Evolutionary conservation across 805 yeast species (phyloP), one percentile per base, ranked within the genome.

Genomic region (Cyberlindnera xishuangbannaensis): DNA sequence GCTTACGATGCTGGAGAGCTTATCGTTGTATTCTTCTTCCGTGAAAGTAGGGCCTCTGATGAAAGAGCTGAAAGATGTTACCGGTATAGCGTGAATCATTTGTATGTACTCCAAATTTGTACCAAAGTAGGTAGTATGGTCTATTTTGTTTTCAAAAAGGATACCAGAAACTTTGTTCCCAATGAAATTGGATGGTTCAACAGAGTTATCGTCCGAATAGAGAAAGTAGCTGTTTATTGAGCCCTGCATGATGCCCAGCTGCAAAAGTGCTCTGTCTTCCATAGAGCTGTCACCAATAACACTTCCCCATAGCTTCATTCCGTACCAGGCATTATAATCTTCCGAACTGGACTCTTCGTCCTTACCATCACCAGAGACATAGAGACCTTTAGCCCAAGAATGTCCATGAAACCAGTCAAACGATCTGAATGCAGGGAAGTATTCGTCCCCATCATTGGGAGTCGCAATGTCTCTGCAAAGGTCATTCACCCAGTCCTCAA

Each of bases 341-440:
- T 82, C 88, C 10, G 83, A 75, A 15, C 77, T 70, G 0, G 83
- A 76, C 55, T 82, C 88, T 53, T 82, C 77, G 54, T 81, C 83
- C 45, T 78, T 78, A 18, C 90, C 88, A 55, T 82, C 88, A 7
- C 83, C 83, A 40, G 78, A 67, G 21, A 73, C 68, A 47, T 73
- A 77, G 14, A 81, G 63, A 3, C 90, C 88, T 49, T 77, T 78
- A 1, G 88, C 90, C 74, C 81, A 80, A 0, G 87, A 78, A 51
- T 82, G 88, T 1, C 90, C 90, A 47, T 71, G 71, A 51, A 61
- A 82, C 84, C 84, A 82, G 51, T 79, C 85, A 57, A 80, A 81
- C 7, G 76, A 67, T 49, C 88, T 67, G 28, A 65, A 78, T 13
- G 72, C 78, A 6, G 87, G 87, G 59, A 80, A 81, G 46, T 55